Base-by-base conservation (phyloP, 768 basidiomycete genomes). In the Leccinum sublutescens region DNA sequence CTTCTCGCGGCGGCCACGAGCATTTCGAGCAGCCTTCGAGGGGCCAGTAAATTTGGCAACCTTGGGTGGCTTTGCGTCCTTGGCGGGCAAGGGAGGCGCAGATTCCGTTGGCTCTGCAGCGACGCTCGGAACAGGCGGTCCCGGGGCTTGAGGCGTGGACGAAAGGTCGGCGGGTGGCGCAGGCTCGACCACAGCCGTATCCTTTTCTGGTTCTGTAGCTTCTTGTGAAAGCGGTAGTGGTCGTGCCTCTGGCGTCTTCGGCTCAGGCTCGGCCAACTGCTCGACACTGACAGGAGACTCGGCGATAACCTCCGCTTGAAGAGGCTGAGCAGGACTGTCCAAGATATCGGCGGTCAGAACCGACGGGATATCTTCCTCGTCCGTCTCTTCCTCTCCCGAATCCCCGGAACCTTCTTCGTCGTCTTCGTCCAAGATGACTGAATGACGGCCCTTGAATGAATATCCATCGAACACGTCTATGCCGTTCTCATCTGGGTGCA, bases 391-490 rank as follows among this genome's bases (percentile, higher is more conserved):
- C 56, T 74, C 59, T 60, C 68, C 70, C 21, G 71, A 59, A 68
- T 79, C 55, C 58, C 74, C 62, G 63, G 77, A 64, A 27, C 74
- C 66, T 0, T 64, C 78, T 27, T 80, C 85, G 2, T 82, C 84
- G 1, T 88, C 89, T 19, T 85, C 87, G 63, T 89, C 91, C 49
- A 93, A 74, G 54, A 93, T 75, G 60, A 94, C 80, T 2, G 91
- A 93, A 74, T 91, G 80, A 17, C 90, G 80, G 10, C 91, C 93
- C 73, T 92, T 93, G 82, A 92, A 97, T 50, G 91, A 93, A 75
- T 97, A 97, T 4, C 93, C 94, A 73, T 95, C 94, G 68, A 95
- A 97, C 31, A 95, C 85, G 71, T 95, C 93, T 17, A 85, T 77
- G 25, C 38, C 25, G 25, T 70, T 75, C 25, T 88, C 85, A 12